Base-by-base conservation (phyloP, 2,329 filamentous ascomycete genomes). In the Neonectria sp. region DNA sequence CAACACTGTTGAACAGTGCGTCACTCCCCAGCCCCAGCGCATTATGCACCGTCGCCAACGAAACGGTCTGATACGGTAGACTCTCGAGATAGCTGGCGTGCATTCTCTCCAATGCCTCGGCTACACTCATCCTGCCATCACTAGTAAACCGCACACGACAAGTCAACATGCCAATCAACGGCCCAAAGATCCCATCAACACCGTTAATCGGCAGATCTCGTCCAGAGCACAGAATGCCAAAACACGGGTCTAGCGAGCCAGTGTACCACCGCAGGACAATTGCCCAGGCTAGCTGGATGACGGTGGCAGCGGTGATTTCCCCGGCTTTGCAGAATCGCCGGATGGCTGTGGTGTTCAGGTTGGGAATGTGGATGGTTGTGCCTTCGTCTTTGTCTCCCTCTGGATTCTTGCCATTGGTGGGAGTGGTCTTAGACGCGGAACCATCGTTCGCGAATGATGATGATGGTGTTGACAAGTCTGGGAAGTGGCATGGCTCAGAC, bases 1-100 rank as follows among this genome's bases (percentile, higher is more conserved):
- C 40, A 2, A 53, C 63, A 7, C 58, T 66, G 33, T 66, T 31
- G 40, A 66, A 66, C 2, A 66, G 43, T 7, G 63, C 33, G 21
- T 17, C 21, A 25, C 52, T 35, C 17, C 52, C 58, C 13, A 66
- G 13, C 2, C 63, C 53, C 12, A 66, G 35, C 5, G 58, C 63
- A 53, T 35, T 66, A 1, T 66, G 58, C 15, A 66, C 52, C 24
- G 53, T 25, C 12, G 63, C 52, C 17, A 62, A 52, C 1, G 58
- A 37, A 7, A 66, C 46, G 35, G 45, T 52, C 52, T 66, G 63
- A n/a, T 66, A 45, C 11, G 58, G 53, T 1, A 66, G 29, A 27
- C 58, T 57, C 17, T 17, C 21, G 25, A 62, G 15, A 29, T 66
- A 62, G 12, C 17, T 17, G 0, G 56, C 58, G 45, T 62, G 63